Evolutionary conservation across 257 asterid species (phyloP).

Genomic region (Lavandula angustifolia): DNA sequence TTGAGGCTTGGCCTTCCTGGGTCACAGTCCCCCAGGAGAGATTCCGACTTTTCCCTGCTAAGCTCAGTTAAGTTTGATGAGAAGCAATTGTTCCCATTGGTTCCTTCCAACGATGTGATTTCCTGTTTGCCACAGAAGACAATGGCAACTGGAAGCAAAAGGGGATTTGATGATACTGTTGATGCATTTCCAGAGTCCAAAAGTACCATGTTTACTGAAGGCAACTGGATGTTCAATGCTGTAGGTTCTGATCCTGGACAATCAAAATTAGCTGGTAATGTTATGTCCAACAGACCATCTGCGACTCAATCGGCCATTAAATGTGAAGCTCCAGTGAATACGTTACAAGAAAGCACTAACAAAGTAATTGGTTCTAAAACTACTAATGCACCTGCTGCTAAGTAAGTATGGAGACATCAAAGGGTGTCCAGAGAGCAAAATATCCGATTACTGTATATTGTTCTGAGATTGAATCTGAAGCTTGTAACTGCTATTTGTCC

Average conservation of each 20-base stretch:
- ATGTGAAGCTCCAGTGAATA: conserved; percentile 45
- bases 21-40: conserved; percentile 75
- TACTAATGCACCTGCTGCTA: conserved; percentile 65
- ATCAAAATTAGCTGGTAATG: conserved; percentile 43
- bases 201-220: conserved; percentile 43
- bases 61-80: conserved; percentile 56
- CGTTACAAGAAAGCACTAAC: conserved; percentile 39
- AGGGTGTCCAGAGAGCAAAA: neutral
- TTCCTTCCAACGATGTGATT: conserved; percentile 62
- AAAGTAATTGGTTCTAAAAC: conserved; percentile 48
- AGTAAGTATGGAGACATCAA: conserved; percentile 45
- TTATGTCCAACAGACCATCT: conserved; percentile 41
- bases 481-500: conserved; percentile 19
- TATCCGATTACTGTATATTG: neutral
- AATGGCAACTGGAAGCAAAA: conserved; percentile 66
- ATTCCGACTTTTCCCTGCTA: conserved; percentile 38
- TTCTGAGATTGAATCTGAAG: neutral
- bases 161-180: conserved; percentile 73
- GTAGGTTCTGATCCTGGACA: conserved; percentile 49
- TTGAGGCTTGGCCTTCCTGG: conserved; percentile 93
- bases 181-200: conserved; percentile 53
- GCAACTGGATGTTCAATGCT: conserved; percentile 66
- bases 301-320: conserved; percentile 38
- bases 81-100: conserved; percentile 70
- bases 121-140: conserved; percentile 50